Evolutionary conservation across 2,329 filamentous ascomycete genomes (phyloP).

Genomic region (Fusarium solani-melongenae): DNA sequence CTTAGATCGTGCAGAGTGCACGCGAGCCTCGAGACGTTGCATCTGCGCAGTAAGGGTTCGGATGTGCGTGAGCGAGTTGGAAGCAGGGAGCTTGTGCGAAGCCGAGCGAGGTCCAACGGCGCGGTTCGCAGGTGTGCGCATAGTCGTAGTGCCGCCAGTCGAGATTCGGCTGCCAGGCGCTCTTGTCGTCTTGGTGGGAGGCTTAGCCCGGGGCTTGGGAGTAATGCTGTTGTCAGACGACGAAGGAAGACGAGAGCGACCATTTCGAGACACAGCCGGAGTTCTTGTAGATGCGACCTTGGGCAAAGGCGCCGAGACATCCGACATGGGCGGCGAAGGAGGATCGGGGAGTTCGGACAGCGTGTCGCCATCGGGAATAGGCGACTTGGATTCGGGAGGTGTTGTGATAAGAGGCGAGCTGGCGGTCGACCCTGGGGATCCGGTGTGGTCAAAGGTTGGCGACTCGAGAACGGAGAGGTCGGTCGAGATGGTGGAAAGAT

Average conservation of each 20-base stretch:
- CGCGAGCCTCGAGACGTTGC: slow-evolving; percentile 93
- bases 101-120: slow-evolving; percentile 67
- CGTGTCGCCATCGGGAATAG: slow-evolving; percentile 65
- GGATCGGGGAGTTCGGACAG: slow-evolving; percentile 80
- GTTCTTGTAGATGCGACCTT: slow-evolving; percentile 56
- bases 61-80: slow-evolving; percentile 88
- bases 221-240: slow-evolving; percentile 64
- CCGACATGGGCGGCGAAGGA: slow-evolving; percentile 93
- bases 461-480: slow-evolving; percentile 74
- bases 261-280: slow-evolving; percentile 47
- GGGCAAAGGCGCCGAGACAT: slow-evolving; percentile 74
- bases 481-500: slow-evolving; percentile 69
- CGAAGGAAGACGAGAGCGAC: slow-evolving; percentile 61
- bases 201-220: slow-evolving; percentile 67
- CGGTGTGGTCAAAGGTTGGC: slow-evolving; percentile 76
- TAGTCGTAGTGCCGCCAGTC: slow-evolving; percentile 57
- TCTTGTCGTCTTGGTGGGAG: slow-evolving; percentile 49
- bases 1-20: slow-evolving; percentile 91
- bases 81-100: slow-evolving; percentile 64
- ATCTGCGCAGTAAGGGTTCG: slow-evolving; percentile 95
- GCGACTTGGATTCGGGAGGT: slow-evolving; percentile 78
- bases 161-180: slow-evolving; percentile 57
- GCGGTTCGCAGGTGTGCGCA: slow-evolving; percentile 59
- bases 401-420: slow-evolving; percentile 93
- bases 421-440: slow-evolving; percentile 84